Evolutionary conservation across 2,329 filamentous ascomycete species (phyloP).

Genomic region (Paraphaeosphaeria sporulosa): DNA sequence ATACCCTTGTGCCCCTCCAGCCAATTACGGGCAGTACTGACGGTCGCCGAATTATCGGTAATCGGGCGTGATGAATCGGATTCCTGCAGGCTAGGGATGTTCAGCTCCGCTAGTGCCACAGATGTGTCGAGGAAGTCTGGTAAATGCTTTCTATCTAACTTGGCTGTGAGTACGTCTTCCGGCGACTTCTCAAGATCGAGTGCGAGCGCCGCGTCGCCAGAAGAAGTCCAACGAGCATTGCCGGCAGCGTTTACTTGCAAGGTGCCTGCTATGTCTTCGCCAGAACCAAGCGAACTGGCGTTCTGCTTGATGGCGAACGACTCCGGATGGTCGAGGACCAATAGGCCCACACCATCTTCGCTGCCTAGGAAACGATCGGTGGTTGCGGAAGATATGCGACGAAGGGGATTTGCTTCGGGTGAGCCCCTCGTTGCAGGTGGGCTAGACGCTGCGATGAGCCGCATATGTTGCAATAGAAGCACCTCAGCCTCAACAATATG

Average conservation of each 20-base stretch:
- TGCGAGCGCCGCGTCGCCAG: conserved; percentile 41
- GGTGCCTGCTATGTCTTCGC: conserved; percentile 42
- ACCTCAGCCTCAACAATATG: conserved; percentile 63
- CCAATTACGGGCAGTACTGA: conserved; percentile 50
- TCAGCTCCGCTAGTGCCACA: background rate
- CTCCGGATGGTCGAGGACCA: conserved; percentile 58
- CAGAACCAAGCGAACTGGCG: conserved; percentile 53
- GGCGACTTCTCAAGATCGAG: conserved; percentile 25
- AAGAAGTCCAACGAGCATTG: conserved; percentile 45
- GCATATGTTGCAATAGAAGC: conserved; percentile 58
- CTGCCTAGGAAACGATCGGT: conserved; percentile 35
- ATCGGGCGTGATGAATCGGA: background rate
- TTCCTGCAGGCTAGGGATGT: background rate
- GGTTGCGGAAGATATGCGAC: conserved; percentile 36
- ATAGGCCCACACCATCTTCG: conserved; percentile 50
- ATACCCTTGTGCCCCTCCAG: conserved; percentile 54
- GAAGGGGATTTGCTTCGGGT: conserved; percentile 31
- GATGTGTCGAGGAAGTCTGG: conserved; percentile 48
- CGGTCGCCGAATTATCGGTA: conserved; percentile 14
- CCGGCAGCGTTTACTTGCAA: conserved; percentile 42
- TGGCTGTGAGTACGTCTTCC: conserved; percentile 37
- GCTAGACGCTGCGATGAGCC: conserved; percentile 44
- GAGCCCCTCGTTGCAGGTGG: conserved; percentile 27
- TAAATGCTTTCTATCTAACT: conserved; percentile 53
- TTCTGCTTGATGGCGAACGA: conserved; percentile 56